Conservation (phyloP, 352 stramenopile species). For the Globisporangium uncinulatum region DNA sequence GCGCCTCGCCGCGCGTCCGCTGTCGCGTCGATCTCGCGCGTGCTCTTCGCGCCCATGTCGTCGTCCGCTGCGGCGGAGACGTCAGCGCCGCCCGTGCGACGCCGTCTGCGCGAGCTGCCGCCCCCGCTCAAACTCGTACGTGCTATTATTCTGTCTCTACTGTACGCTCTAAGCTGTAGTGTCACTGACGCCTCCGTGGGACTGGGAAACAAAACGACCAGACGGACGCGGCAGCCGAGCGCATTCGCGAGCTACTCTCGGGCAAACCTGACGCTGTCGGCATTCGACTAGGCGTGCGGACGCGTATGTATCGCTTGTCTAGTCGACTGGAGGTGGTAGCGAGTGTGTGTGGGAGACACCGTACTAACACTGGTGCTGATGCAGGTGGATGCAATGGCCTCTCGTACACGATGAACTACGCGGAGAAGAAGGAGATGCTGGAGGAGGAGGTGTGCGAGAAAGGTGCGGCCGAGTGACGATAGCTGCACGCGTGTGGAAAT, state of each 20-base stretch:
- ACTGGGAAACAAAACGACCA: slow-evolving; percentile 11
- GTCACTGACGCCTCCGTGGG: too few species aligned
- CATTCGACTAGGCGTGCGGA: slow-evolving; percentile 95
- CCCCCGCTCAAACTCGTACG: slow-evolving; percentile 70
- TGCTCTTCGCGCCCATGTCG: slow-evolving; percentile 7
- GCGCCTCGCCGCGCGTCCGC: not conserved
- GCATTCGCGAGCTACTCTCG: slow-evolving; percentile 83
- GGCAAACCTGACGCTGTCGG: slow-evolving; percentile 89
- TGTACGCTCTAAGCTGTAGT: too few species aligned
- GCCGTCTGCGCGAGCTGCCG: slow-evolving; percentile 61
- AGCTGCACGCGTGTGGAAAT: not conserved
- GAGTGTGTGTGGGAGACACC: too few species aligned
- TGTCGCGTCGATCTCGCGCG: not conserved
- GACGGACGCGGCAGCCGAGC: slow-evolving; percentile 83
- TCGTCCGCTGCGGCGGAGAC: slow-evolving; percentile 37
- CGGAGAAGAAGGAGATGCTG: slow-evolving; percentile 90
- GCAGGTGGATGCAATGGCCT: slow-evolving; percentile 97
- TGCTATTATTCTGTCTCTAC: slow-evolving; percentile 5
- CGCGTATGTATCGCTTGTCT: slow-evolving; percentile 44
- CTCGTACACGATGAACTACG: slow-evolving; percentile 99
- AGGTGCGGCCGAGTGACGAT: slow-evolving; percentile 23
- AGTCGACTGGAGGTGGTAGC: too few species aligned
- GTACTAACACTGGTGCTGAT: not conserved
- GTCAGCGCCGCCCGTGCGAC: slow-evolving; percentile 23
- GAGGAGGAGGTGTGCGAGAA: slow-evolving; percentile 93